Base-by-base conservation (phyloP, 2,329 filamentous ascomycete species). In the Colletotrichum chlorophyti region DNA sequence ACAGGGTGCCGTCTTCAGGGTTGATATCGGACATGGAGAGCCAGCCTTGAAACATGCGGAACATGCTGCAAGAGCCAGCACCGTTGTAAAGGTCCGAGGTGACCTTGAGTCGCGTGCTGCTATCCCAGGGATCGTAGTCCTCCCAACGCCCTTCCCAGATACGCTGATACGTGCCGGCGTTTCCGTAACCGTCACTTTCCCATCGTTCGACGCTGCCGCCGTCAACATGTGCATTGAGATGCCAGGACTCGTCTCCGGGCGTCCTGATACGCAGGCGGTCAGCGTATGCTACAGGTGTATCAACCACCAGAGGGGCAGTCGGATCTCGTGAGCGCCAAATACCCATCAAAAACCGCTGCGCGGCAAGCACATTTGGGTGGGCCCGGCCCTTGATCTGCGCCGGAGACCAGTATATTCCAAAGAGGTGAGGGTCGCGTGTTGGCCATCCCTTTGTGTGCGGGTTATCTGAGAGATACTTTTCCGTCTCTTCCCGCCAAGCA, bases 161-260 rank as follows among this genome's bases (percentile, higher is more conserved):
- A 49, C 76, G 70, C 43, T 80, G 76, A 69, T 85, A 85, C 2
- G 82, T 82, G 23, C 81, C 82, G n/a, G 75, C 77, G 14, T 82
- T 82, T 17, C 84, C 79, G 64, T 91, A 91, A 5, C 88, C 88
- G 59, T 85, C 80, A 27, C 83, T 81, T 64, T 91, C 88, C 88
- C 89, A 91, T 11, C 88, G 82, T 71, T 91, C 88, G 2, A 91
- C 75, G 17, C 85, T 89, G 38, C 89, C 88, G 48, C 89, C 88
- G 67, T 91, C 88, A 3, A 89, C 79, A 70, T 91, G 88, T 3
- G 88, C 87, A 32, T 89, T 83, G 53, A 84, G 73, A 24, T 79
- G 73, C 17, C 73, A 78, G 0, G 79, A 78, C 5, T 80, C 80
- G 66, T 74, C 66, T 14, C 80, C 80, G 6, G 82, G 82, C 8